Conservation (phyloP, 768 basidiomycete species). For the Amylocystis lapponica region DNA sequence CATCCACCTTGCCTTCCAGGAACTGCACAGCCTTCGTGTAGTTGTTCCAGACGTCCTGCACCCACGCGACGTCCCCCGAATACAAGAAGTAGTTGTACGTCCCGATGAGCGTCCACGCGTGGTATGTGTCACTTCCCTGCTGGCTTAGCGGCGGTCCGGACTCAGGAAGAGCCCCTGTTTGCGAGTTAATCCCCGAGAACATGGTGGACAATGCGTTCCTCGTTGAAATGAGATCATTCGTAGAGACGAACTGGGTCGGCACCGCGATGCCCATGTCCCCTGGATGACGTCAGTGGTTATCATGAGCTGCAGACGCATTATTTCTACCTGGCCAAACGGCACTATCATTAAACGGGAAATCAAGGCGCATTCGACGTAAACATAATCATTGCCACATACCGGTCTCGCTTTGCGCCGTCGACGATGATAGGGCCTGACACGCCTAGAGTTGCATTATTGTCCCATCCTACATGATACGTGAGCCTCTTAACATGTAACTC, state of each 20-base stretch:
- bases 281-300: slow-evolving; percentile 10
- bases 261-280: slow-evolving; percentile 61
- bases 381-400: slow-evolving; percentile 24
- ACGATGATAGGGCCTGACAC: slow-evolving; percentile 56
- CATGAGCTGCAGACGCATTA: neutral
- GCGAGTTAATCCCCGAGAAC: slow-evolving; percentile 46
- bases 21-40: slow-evolving; percentile 52
- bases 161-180: slow-evolving; percentile 49
- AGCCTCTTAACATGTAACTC: neutral
- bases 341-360: slow-evolving; percentile 18
- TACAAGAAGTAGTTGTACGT: slow-evolving; percentile 51
- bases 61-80: slow-evolving; percentile 46
- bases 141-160: slow-evolving; percentile 42
- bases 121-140: slow-evolving; percentile 45
- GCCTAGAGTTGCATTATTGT: slow-evolving; percentile 47
- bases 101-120: slow-evolving; percentile 58
- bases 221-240: slow-evolving; percentile 49
- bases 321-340: slow-evolving; percentile 49
- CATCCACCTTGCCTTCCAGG: slow-evolving; percentile 47
- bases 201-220: slow-evolving; percentile 52
- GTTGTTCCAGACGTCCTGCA: slow-evolving; percentile 46
- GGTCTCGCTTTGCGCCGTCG: slow-evolving; percentile 55
- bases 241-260: slow-evolving; percentile 55
- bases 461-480: slow-evolving; percentile 35
- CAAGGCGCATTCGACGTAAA: slow-evolving; percentile 17